These are phyloP conservation scores for Penicillium roqueforti DNA, from an alignment of 495 filamentous ascomycete species.

Conservation along the genomic window DNA sequence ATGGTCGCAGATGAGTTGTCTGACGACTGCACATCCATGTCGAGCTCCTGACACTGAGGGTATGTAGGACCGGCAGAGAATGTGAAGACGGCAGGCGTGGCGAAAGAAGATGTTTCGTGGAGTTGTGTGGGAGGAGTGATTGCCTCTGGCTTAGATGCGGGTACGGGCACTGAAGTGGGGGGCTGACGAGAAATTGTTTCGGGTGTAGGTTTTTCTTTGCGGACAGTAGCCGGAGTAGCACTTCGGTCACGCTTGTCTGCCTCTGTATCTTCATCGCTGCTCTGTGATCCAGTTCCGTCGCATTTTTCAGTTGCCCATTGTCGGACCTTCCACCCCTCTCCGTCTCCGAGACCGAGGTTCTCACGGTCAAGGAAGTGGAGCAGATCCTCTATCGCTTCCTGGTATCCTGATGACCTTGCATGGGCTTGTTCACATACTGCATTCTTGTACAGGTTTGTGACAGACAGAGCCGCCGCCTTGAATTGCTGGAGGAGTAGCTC, in stretches of 20 bases:
- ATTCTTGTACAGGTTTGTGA: conserved; percentile 93
- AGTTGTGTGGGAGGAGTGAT: conserved; percentile 17
- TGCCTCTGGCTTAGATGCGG: conserved; percentile 27
- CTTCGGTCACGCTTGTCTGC: conserved; percentile 50
- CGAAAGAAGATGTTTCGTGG: conserved; percentile 25
- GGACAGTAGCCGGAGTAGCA: conserved; percentile 58
- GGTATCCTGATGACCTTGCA: conserved; percentile 75
- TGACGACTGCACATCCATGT: conserved; percentile 57
- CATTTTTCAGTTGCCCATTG: conserved; percentile 80
- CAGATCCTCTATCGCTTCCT: conserved; percentile 90
- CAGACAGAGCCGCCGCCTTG: conserved; percentile 85
- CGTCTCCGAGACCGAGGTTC: conserved; percentile 69
- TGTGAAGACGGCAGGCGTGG: conserved; percentile 54
- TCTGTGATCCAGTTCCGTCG: conserved; percentile 56
- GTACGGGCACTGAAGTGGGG: conserved; percentile 37
- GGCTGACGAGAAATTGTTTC: conserved; percentile 28
- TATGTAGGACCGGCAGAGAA: conserved; percentile 62
- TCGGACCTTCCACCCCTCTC: conserved; percentile 75
- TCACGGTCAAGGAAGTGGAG: conserved; percentile 77
- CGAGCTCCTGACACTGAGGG: conserved; percentile 57
- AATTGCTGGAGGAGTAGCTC: conserved; percentile 86
- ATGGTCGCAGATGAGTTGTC: conserved; percentile 34
- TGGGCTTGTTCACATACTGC: conserved; percentile 72
- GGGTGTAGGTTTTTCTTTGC: conserved; percentile 44
- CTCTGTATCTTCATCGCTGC: conserved; percentile 69